Conservation (phyloP, 805 yeast species). For the Yamadazyma endophytica region DNA sequence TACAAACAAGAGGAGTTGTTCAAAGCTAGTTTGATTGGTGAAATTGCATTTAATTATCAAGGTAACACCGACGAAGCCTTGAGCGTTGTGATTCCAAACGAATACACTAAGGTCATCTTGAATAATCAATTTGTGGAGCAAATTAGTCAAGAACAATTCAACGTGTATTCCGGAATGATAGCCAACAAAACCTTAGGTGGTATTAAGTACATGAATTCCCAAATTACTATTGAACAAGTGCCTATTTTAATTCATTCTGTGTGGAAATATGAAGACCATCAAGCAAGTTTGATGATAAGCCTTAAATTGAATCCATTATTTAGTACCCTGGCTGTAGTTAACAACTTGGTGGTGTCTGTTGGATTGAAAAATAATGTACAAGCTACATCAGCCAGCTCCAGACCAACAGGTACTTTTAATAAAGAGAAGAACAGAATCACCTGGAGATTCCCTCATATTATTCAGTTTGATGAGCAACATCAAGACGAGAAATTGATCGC, state of each 20-base stretch:
- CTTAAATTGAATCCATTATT: slow-evolving; percentile 53
- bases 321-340: slow-evolving; percentile 35
- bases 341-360: slow-evolving; percentile 60
- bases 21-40: slow-evolving; percentile 72
- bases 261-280: slow-evolving; percentile 85
- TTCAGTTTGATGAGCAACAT: slow-evolving; percentile 28
- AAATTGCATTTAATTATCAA: slow-evolving; percentile 71
- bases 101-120: slow-evolving; percentile 47
- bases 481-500: slow-evolving; percentile 74
- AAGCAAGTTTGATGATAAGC: slow-evolving; percentile 79
- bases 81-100: slow-evolving; percentile 38
- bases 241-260: slow-evolving; percentile 76
- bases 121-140: slow-evolving; percentile 34
- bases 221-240: slow-evolving; percentile 26
- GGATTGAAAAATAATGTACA: slow-evolving; percentile 56
- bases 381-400: slow-evolving; percentile 72
- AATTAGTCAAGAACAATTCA: slow-evolving; percentile 29
- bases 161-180: slow-evolving; percentile 46
- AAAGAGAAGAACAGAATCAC: slow-evolving; percentile 81
- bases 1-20: slow-evolving; percentile 62
- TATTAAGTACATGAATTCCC: slow-evolving; percentile 59
- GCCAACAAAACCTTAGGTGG: slow-evolving; percentile 72
- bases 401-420: slow-evolving; percentile 89
- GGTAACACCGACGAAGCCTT: slow-evolving; percentile 17
- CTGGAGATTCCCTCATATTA: slow-evolving; percentile 60